phyloP scores from a whole-genome alignment of 257 asterid species.

The Coffea eugenioides region DNA sequence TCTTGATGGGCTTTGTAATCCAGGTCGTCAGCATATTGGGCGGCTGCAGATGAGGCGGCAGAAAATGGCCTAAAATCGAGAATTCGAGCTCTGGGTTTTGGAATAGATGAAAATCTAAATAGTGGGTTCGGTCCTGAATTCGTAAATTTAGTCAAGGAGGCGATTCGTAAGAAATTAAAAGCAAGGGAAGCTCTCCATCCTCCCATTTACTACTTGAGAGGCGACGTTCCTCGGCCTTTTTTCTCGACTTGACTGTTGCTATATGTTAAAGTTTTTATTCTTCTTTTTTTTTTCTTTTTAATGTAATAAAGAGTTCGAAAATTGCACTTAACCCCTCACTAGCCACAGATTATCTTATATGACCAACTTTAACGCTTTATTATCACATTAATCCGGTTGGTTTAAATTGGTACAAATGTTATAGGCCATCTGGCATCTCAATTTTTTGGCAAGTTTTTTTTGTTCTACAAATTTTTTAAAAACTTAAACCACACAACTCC shows the following conservation, averaged over 20 bases:
- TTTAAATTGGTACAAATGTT: too few relatives aligned
- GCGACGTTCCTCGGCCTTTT: not conserved
- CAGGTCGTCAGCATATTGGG: constrained; percentile 50
- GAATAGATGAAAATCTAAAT: constrained; percentile 22
- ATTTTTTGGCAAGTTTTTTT: too few relatives aligned
- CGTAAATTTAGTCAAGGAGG: constrained; percentile 32
- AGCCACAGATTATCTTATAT: too few relatives aligned
- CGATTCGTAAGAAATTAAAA: constrained; percentile 43
- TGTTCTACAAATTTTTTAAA: too few relatives aligned
- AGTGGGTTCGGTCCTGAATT: constrained; percentile 19
- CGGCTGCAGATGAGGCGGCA: constrained; percentile 55
- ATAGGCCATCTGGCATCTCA: too few relatives aligned
- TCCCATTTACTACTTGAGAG: constrained; percentile 65
- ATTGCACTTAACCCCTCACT: too few relatives aligned
- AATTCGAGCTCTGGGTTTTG: constrained; percentile 30
- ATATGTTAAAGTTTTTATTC: not conserved
- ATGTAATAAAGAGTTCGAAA: too few relatives aligned
- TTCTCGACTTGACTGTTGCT: not conserved
- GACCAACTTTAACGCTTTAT: too few relatives aligned
- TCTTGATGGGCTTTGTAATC: constrained; percentile 40
- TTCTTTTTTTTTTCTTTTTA: not conserved
- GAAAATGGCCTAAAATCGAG: constrained; percentile 57
- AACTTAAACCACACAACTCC: too few relatives aligned
- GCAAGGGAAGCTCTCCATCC: constrained; percentile 69
- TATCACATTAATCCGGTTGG: too few relatives aligned